Evolutionary conservation across 2,329 filamentous ascomycete species (phyloP).

Genomic region (Penicillium sp.): DNA sequence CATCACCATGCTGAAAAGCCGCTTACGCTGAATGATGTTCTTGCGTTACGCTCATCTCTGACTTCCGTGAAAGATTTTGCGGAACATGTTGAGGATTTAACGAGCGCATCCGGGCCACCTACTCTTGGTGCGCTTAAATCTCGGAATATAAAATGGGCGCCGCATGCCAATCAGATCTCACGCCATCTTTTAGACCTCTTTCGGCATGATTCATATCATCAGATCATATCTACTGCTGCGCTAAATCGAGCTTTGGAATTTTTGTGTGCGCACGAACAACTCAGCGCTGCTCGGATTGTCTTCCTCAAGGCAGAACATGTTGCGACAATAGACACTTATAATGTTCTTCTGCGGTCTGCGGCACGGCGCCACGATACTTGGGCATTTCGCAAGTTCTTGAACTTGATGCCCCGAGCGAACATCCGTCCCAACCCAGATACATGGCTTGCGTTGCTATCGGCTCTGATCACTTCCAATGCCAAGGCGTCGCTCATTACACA

Average conservation of each 20-base stretch:
- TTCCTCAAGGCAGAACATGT: constrained; percentile 38
- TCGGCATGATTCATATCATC: constrained; percentile 26
- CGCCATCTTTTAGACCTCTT: constrained; percentile 34
- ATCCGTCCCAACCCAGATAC: constrained; percentile 43
- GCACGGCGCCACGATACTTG: constrained; percentile 40
- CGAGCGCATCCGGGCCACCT: constrained; percentile 22
- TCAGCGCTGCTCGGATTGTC: constrained; percentile 32
- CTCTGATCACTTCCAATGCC: constrained; percentile 26
- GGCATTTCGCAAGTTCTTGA: constrained; percentile 40
- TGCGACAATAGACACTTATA: constrained; percentile 44
- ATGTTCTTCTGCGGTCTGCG: constrained; percentile 43
- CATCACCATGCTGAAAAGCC: constrained; percentile 3
- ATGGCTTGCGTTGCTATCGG: constrained; percentile 43
- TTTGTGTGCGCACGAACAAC: constrained; percentile 34
- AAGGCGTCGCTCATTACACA: constrained; percentile 30
- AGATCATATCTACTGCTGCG: constrained; percentile 41
- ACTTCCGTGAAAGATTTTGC: constrained; percentile 38
- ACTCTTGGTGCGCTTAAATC: neutral
- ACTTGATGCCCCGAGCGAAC: constrained; percentile 38
- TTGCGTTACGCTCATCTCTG: constrained; percentile 15
- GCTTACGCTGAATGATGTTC: constrained; percentile 13
- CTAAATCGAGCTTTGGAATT: constrained; percentile 42
- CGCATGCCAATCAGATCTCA: constrained; percentile 17
- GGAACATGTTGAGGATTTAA: constrained; percentile 41
- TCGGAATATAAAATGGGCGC: neutral